Evolutionary conservation across 2,329 filamentous ascomycete genomes (phyloP).

Genomic region (Colletotrichum endophyticum): DNA sequence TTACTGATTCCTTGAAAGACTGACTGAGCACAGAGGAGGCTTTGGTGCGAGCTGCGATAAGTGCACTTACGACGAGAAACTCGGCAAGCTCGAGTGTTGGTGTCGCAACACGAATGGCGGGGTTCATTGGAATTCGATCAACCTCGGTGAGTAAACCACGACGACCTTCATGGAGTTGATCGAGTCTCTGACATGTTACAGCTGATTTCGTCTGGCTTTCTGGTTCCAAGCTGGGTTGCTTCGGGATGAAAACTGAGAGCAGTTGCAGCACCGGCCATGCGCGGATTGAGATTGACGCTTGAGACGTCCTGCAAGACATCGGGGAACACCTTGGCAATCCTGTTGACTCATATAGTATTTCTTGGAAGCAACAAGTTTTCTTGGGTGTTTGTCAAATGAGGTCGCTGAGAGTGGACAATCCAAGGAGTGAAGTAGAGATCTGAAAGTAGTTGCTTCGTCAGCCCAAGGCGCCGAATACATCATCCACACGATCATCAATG

Average conservation of each 20-base stretch:
- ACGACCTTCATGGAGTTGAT: not conserved
- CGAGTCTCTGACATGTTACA: not conserved
- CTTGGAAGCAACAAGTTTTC: not conserved
- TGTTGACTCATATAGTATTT: no score
- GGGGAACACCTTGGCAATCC: not conserved
- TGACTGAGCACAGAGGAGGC: not conserved
- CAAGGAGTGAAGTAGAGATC: not conserved
- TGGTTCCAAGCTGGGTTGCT: not conserved
- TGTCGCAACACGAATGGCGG: not conserved
- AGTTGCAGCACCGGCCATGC: not conserved
- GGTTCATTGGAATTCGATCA: not conserved
- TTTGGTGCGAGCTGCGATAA: not conserved
- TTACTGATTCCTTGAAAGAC: rapidly evolving
- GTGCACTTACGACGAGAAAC: not conserved
- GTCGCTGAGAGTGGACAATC: not conserved
- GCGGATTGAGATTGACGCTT: not conserved
- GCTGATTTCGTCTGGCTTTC: not conserved
- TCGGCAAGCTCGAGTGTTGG: not conserved
- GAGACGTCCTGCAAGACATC: not conserved
- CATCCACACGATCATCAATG: rapidly evolving
- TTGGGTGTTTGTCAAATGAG: not conserved
- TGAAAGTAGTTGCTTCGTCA: rapidly evolving
- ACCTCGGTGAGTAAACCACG: not conserved
- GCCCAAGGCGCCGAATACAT: not conserved
- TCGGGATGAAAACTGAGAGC: not conserved